Evolutionary conservation across 2,329 filamentous ascomycete genomes (phyloP).

Genomic region (Corinectria fuckeliana): DNA sequence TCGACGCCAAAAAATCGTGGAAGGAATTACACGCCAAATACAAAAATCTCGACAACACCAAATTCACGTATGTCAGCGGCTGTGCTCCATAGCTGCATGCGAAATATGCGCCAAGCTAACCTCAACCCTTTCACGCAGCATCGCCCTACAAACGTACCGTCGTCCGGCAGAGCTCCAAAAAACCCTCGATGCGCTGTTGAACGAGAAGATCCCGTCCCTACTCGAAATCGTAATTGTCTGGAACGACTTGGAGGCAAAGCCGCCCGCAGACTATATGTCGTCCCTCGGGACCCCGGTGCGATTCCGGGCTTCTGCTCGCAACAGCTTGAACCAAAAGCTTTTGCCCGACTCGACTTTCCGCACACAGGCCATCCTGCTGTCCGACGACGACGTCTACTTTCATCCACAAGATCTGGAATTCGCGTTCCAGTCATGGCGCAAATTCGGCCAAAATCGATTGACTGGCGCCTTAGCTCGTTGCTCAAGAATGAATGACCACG

Average conservation of each 20-base stretch:
- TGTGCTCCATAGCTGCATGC: neutral
- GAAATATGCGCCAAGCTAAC: neutral
- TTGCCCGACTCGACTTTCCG: constrained; percentile 41
- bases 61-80: neutral
- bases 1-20: neutral
- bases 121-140: constrained; percentile 28
- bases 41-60: neutral
- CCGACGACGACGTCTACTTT: constrained; percentile 49
- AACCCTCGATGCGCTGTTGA: constrained; percentile 37
- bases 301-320: constrained; percentile 38
- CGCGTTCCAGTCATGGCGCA: constrained; percentile 47
- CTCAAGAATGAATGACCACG: constrained; percentile 21
- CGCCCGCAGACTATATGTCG: constrained; percentile 37
- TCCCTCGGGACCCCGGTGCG: constrained; percentile 40
- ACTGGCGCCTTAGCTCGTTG: constrained; percentile 45
- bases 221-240: constrained; percentile 46
- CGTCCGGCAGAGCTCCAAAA: constrained; percentile 41
- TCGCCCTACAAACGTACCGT: constrained; percentile 44
- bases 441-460: constrained; percentile 41
- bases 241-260: constrained; percentile 41
- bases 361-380: constrained; percentile 46
- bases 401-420: constrained; percentile 45
- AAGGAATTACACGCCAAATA: neutral
- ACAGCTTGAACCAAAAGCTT: constrained; percentile 48
- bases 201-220: constrained; percentile 41